These are phyloP conservation scores for Rhizophora apiculata DNA, from an alignment of 345 rosid species.

Conservation along the genomic window DNA sequence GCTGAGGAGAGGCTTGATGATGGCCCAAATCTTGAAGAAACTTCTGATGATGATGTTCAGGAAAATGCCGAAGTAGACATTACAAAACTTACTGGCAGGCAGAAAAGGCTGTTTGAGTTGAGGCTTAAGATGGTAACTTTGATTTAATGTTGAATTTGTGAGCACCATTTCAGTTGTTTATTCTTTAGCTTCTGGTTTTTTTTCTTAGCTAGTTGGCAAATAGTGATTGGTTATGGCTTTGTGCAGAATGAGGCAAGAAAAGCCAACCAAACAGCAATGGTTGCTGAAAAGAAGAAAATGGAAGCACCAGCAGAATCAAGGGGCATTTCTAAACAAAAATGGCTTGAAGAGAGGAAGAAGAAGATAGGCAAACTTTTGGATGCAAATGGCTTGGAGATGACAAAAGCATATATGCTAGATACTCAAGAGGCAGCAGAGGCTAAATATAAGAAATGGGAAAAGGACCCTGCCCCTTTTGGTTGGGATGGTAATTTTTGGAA, in stretches of 20 bases:
- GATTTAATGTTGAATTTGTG: not conserved
- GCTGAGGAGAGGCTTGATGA: slow-evolving; percentile 22
- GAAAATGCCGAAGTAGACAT: slow-evolving; percentile 51
- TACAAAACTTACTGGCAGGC: slow-evolving; percentile 79
- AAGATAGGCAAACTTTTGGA: slow-evolving; percentile 88
- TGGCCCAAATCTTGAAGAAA: slow-evolving; percentile 31
- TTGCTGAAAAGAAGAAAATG: slow-evolving; percentile 85
- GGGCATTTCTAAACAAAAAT: slow-evolving; percentile 90
- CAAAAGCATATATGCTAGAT: slow-evolving; percentile 78
- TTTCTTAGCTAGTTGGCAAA: not conserved
- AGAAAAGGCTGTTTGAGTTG: slow-evolving; percentile 71
- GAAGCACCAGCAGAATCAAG: slow-evolving; percentile 81
- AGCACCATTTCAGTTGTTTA: slow-evolving; percentile 8
- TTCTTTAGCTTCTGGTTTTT: not conserved
- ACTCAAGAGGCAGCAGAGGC: slow-evolving; percentile 89
- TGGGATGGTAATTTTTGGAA: slow-evolving; percentile 75
- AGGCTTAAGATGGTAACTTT: slow-evolving; percentile 75
- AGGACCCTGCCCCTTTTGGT: slow-evolving; percentile 92
- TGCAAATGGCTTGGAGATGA: slow-evolving; percentile 91
- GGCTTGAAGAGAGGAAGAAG: slow-evolving; percentile 86
- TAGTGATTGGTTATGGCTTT: slow-evolving; percentile 9
- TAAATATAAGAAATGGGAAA: slow-evolving; percentile 96
- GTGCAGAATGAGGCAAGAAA: slow-evolving; percentile 82
- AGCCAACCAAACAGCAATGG: slow-evolving; percentile 84
- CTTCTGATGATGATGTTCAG: slow-evolving; percentile 41